Evolutionary conservation across 108 stramenopile genomes (phyloP), one percentile per base, ranked within the genome.

Genomic region (Cyclotella cryptica): DNA sequence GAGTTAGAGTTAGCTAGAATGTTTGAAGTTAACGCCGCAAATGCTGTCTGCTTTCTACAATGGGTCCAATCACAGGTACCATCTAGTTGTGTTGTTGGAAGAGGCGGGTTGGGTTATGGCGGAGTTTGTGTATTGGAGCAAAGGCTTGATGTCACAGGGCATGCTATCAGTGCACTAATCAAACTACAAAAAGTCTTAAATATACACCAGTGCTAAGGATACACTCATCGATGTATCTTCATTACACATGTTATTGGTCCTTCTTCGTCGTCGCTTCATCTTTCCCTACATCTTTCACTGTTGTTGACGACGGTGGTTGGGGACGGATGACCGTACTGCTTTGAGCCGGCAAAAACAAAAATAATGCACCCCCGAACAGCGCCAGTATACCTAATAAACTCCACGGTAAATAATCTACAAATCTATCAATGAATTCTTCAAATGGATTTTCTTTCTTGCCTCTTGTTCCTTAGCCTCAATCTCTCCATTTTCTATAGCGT

Each of bases 131-230:
- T 86, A 0, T 43, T 79, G 54, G 85, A 86, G 54, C 85, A 86
- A 47, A 49, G 85, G 57, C 47, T 86, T 13, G 85, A 86, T 76
- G 85, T 83, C 7, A 86, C 85, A 24, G 85, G 85, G 0, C 85
- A 86, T 80, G 85, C 82, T 44, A 43, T 86, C 5, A 69, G 69
- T 69, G 69, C 69, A 54, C n/a, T 69, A 5, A 21, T 41, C 11
- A 69, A 69, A 22, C 53, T 69, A 55, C 69, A 47, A 39, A 41
- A 55, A 11, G 51, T 69, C 3, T 49, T 49, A 49, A 49, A 49
- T 49, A 49, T 49, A 9, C 6, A 49, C 18, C 1, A 3, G n/a
- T 35, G 35, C 35, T 35, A 35, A 35, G 35, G 2, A 35, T 35
- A 35, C 35, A 35, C 35, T 35, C 4, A 35, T 35, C 2, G 35